These are phyloP conservation scores for Pluteus cervinus DNA, from an alignment of 768 basidiomycete species.

Conservation along the genomic window DNA sequence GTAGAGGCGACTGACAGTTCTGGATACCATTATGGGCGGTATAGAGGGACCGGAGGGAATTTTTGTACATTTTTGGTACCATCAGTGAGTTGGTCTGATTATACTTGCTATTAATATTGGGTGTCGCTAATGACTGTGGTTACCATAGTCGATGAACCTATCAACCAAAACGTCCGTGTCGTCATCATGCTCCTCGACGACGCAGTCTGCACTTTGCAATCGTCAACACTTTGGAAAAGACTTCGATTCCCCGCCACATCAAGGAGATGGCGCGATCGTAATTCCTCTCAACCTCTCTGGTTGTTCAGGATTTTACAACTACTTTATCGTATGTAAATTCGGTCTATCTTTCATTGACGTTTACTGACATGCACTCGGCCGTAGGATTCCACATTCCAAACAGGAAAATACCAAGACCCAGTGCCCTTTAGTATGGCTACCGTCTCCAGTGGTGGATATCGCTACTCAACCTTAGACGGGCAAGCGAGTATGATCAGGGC, in stretches of 20 bases:
- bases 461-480: slow-evolving; percentile 15
- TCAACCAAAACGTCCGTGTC: slow-evolving; percentile 5
- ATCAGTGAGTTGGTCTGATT: slow-evolving; percentile 7
- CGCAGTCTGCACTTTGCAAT: slow-evolving; percentile 13
- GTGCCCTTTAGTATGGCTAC: slow-evolving; percentile 19
- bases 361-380: neutral
- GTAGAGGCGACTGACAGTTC: slow-evolving; percentile 14
- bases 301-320: slow-evolving; percentile 20
- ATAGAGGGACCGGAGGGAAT: slow-evolving; percentile 18
- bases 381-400: slow-evolving; percentile 16
- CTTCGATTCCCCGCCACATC: slow-evolving; percentile 19
- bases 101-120: neutral
- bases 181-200: slow-evolving; percentile 14
- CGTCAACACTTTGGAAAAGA: slow-evolving; percentile 17
- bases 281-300: slow-evolving; percentile 15
- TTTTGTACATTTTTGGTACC: slow-evolving; percentile 19
- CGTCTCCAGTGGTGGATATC: slow-evolving; percentile 14
- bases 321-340: slow-evolving; percentile 15
- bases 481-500: slow-evolving; percentile 19
- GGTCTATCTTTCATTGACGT: neutral
- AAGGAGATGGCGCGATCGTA: slow-evolving; percentile 17
- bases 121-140: neutral
- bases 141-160: slow-evolving; percentile 12
- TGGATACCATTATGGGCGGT: slow-evolving; percentile 19
- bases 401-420: slow-evolving; percentile 18